phyloP scores from a whole-genome alignment of 2,329 filamentous ascomycete species.

The Talaromyces verruculosus region DNA sequence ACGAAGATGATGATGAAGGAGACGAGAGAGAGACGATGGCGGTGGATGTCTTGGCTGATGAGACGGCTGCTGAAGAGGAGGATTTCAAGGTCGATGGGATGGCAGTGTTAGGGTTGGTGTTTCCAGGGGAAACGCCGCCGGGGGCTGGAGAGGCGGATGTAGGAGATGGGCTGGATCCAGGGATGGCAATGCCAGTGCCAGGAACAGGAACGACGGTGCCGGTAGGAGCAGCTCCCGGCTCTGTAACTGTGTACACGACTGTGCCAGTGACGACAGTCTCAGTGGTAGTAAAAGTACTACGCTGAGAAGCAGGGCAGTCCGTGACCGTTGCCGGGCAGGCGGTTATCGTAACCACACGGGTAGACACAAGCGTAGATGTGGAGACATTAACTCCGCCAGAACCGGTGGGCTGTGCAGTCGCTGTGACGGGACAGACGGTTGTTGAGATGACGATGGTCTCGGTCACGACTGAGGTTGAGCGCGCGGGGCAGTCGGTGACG shows the following conservation, averaged over 20 bases:
- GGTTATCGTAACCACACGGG: conserved; percentile 1
- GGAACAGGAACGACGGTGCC: not conserved
- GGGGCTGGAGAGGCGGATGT: not conserved
- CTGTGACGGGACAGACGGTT: conserved; percentile 11
- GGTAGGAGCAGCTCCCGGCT: not conserved
- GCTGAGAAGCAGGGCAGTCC: conserved; percentile 11
- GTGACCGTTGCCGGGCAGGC: conserved; percentile 6
- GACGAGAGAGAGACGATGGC: not conserved
- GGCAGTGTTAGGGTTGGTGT: not conserved
- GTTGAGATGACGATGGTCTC: conserved; percentile 15
- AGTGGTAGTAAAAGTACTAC: not conserved
- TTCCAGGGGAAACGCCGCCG: not conserved
- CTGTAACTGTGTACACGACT: not conserved
- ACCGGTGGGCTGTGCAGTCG: not conserved
- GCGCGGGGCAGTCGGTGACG: conserved; percentile 12
- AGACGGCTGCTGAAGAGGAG: not conserved
- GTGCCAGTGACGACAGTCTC: conserved; percentile 1
- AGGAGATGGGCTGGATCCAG: not conserved
- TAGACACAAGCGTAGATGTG: conserved; percentile 4
- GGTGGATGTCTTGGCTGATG: conserved; percentile 1
- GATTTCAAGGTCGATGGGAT: not conserved
- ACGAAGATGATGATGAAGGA: not conserved
- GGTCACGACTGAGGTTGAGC: conserved; percentile 8
- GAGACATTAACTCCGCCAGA: not conserved
- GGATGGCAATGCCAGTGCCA: not conserved